Evolutionary conservation across 176 grass and related monocot species (phyloP).

Genomic region (Ampelocalamus luodianensis): DNA sequence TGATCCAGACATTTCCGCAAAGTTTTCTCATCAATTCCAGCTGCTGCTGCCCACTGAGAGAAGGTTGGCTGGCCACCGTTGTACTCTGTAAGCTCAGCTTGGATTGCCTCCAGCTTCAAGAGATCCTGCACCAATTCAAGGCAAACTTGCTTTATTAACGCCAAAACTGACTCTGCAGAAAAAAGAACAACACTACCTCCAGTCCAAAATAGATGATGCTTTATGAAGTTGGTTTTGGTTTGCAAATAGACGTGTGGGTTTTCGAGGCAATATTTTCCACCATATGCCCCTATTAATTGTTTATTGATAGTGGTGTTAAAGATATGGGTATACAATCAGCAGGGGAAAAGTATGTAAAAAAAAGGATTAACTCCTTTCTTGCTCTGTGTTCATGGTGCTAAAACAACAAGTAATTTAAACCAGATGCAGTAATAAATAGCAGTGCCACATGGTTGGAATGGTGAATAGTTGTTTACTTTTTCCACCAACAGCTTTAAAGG

Average conservation of each 20-base stretch:
- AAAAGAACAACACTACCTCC: background rate
- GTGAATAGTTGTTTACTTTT: background rate
- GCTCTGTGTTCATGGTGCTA: background rate
- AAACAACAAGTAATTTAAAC: background rate
- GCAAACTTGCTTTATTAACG: conserved; percentile 23
- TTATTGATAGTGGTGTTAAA: background rate
- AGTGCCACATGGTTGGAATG: background rate
- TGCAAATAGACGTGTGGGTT: background rate
- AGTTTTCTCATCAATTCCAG: conserved; percentile 57
- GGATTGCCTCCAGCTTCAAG: conserved; percentile 70
- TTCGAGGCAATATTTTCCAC: background rate
- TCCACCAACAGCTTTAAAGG: background rate
- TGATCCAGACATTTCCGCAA: conserved; percentile 65
- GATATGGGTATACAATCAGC: background rate
- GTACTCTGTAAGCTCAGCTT: conserved; percentile 53
- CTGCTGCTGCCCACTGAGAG: conserved; percentile 75
- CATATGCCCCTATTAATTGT: background rate
- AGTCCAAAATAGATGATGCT: background rate
- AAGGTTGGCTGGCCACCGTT: conserved; percentile 69
- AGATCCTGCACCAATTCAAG: conserved; percentile 64
- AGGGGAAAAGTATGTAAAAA: background rate
- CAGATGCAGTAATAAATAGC: background rate
- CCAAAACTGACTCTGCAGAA: conserved; percentile 18
- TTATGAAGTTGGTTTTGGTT: background rate
- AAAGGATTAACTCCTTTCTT: background rate